A percentile compares a stretch with the other conserved stretches of the same genome.
These are phyloP conservation scores for Coemansia sp. DNA, from an alignment of 192 early-diverging fungal genomes.

Conservation along the genomic window DNA sequence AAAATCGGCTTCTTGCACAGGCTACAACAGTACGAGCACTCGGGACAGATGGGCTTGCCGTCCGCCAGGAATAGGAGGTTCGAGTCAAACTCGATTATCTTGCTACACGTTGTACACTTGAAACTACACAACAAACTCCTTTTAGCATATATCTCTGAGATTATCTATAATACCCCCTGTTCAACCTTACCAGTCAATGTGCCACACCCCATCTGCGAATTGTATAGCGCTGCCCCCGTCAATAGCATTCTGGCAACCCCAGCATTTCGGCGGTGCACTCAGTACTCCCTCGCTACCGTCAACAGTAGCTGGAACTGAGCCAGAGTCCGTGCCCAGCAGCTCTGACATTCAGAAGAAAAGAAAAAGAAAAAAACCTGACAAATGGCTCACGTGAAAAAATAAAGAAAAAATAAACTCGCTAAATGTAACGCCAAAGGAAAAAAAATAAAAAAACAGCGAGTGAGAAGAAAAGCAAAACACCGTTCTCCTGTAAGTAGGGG, in stretches of 20 bases:
- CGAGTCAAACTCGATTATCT: conserved; percentile 70
- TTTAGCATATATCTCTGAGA: background rate
- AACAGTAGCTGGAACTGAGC: background rate
- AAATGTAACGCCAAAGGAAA: background rate
- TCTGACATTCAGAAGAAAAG: conserved; percentile 6
- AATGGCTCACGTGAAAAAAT: background rate
- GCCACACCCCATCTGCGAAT: conserved; percentile 79
- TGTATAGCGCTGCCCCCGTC: conserved; percentile 76
- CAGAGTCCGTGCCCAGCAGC: conserved; percentile 8
- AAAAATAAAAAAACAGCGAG: background rate
- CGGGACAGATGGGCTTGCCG: conserved; percentile 81
- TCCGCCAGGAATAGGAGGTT: conserved; percentile 73
- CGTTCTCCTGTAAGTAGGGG: too few relatives aligned
- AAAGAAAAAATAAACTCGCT: background rate
- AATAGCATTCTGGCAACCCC: conserved; percentile 66
- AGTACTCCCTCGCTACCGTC: conserved; percentile 16
- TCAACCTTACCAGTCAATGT: conserved; percentile 69
- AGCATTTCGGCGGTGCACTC: conserved; percentile 55
- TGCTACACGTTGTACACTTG: conserved; percentile 71
- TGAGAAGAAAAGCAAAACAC: conserved; percentile 1
- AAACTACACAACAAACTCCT: conserved; percentile 51
- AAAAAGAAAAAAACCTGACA: background rate
- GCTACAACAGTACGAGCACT: conserved; percentile 76
- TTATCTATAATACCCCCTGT: background rate
- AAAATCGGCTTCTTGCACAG: conserved; percentile 70